phyloP scores from a whole-genome alignment of 345 rosid genomes.

The Melaleuca alternifolia region DNA sequence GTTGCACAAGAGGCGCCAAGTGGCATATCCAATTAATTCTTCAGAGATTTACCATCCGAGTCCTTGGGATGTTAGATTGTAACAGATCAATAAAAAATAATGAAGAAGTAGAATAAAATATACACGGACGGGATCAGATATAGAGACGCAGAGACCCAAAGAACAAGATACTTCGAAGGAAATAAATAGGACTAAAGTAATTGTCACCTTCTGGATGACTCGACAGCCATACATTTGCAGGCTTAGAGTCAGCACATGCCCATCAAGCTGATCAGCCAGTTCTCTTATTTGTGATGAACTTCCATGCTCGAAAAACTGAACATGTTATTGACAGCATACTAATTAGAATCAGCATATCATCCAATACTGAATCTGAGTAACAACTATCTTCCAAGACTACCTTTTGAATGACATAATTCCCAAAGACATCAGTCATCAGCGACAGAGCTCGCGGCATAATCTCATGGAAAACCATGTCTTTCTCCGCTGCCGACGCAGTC shows the following conservation, averaged over 20 bases:
- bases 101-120: neutral
- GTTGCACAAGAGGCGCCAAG: neutral
- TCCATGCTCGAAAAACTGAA: slow-evolving; percentile 97
- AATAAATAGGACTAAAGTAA: neutral
- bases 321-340: neutral
- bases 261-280: slow-evolving; percentile 66
- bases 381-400: slow-evolving; percentile 11
- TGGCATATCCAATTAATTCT: neutral
- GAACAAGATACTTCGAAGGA: neutral
- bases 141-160: neutral
- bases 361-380: neutral
- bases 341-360: neutral
- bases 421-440: slow-evolving; percentile 93
- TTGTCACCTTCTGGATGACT: slow-evolving; percentile 83
- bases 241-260: slow-evolving; percentile 80
- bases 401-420: slow-evolving; percentile 95
- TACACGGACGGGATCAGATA: neutral
- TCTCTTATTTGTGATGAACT: slow-evolving; percentile 72
- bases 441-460: slow-evolving; percentile 79
- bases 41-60: neutral
- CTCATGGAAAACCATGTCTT: slow-evolving; percentile 78
- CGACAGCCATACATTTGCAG: slow-evolving; percentile 99
- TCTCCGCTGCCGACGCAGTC: slow-evolving; percentile 80
- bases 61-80: neutral
- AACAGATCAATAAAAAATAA: neutral